Evolutionary conservation across 1,284 basidiomycete genomes (phyloP).

Genomic region (Rhodotorula sp.): DNA sequence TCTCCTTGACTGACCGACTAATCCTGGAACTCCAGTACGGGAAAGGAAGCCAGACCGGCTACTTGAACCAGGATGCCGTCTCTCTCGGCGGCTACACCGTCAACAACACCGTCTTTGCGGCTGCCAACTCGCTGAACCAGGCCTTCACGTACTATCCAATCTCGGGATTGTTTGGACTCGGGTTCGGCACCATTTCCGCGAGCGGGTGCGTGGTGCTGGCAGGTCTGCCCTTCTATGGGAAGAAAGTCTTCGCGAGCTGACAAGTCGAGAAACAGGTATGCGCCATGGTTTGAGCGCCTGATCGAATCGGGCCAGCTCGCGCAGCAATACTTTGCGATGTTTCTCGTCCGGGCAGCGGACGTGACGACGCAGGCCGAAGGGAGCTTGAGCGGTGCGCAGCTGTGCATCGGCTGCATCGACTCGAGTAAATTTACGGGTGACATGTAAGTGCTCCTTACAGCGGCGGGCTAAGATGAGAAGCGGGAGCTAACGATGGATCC

Average conservation of each 20-base stretch:
- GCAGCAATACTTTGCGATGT: constrained; percentile 33
- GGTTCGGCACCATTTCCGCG: constrained; percentile 18
- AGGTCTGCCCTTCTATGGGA: neutral
- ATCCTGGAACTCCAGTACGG: constrained; percentile 8
- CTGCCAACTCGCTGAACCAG: constrained; percentile 21
- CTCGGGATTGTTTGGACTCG: constrained; percentile 23
- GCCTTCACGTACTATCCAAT: constrained; percentile 27
- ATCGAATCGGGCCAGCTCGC: constrained; percentile 20
- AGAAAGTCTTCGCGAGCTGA: too few relatives aligned
- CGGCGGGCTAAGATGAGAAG: neutral
- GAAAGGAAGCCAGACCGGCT: constrained; percentile 9
- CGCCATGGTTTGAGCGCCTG: constrained; percentile 38
- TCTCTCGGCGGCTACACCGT: constrained; percentile 20
- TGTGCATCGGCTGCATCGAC: constrained; percentile 40
- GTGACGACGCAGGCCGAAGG: constrained; percentile 13
- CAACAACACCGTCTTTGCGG: constrained; percentile 27
- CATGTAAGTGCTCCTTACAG: constrained; percentile 18
- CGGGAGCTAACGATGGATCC: neutral
- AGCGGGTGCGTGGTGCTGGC: constrained; percentile 8
- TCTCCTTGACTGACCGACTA: neutral
- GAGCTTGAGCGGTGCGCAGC: constrained; percentile 29
- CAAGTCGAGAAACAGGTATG: neutral
- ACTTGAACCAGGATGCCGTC: constrained; percentile 22
- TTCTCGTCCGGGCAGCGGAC: constrained; percentile 30
- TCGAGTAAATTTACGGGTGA: constrained; percentile 28